Conservation (phyloP, 352 stramenopile species). For the Globisporangium cederbergense region DNA sequence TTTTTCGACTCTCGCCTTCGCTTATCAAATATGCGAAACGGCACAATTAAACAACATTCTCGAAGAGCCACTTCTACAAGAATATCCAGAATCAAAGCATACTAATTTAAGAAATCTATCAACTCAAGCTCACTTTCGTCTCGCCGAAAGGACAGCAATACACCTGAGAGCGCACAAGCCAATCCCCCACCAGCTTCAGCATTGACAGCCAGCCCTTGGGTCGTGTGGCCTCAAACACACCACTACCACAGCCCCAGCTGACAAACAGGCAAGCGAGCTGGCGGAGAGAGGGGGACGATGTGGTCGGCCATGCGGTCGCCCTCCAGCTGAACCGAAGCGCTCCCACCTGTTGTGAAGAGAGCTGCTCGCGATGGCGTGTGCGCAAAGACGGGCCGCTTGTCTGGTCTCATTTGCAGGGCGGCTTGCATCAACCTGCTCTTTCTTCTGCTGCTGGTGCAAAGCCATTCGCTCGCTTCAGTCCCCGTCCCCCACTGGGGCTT, state of each 20-base stretch:
- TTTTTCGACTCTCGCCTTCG: background rate
- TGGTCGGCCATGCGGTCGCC: background rate
- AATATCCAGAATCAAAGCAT: background rate
- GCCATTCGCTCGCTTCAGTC: background rate
- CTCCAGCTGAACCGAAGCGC: conserved; percentile 10
- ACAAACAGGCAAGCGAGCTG: too few relatives aligned
- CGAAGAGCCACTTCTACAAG: too few relatives aligned
- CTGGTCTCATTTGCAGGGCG: conserved; percentile 5
- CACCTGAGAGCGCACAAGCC: too few relatives aligned
- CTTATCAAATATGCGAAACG: background rate
- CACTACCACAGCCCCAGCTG: too few relatives aligned
- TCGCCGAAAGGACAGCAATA: too few relatives aligned
- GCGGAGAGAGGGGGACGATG: conserved; percentile 1
- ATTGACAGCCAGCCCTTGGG: too few relatives aligned
- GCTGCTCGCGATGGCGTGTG: conserved; percentile 5
- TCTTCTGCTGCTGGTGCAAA: background rate
- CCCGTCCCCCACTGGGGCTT: too few relatives aligned
- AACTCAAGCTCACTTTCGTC: background rate
- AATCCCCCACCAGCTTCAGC: too few relatives aligned
- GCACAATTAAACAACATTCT: too few relatives aligned
- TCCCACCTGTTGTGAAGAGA: conserved; percentile 11
- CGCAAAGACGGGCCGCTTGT: conserved; percentile 6
- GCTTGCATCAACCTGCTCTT: conserved; percentile 1
- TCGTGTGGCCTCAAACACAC: background rate
- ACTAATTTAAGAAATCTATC: background rate